Evolutionary conservation across 805 yeast species (phyloP), one percentile per base, ranked within the genome.

Genomic region (Candida fluviatilis): DNA sequence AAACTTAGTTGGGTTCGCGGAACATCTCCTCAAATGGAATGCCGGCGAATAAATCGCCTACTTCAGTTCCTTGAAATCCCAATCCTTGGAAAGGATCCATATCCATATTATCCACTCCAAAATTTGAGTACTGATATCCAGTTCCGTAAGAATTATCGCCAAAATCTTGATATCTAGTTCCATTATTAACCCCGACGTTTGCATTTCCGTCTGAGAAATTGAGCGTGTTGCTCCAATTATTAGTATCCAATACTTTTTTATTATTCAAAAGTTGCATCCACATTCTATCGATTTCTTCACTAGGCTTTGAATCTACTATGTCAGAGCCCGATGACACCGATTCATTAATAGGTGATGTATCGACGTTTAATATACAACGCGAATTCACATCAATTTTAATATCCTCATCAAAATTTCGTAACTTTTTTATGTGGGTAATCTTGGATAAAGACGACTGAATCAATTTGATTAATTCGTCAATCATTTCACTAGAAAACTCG

Each of bases 401-500:
- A 7, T 15, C 23, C 11, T 5, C 5, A 18, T 16, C 26, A 24
- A 4, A 17, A 15, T 32, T 18, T 29, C 21, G 31, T 19, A 5
- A 15, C 18, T 39, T 19, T 26, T 37, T 38, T 15, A 28, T 24
- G 18, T 44, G 39, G 27, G 46, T 42, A 13, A 52, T 43, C 25
- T 39, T 47, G 8, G 36, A 35, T 14, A 57, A 36, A 3, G 60
- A 40, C 1, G 40, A 45, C 31, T 57, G 57, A 26, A 61, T 46
- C 1, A 63, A 49, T 4, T 31, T 39, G 23, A 39, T 46, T 31
- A 56, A 29, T 24, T 55, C 60, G 11, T 43, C 47, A 34, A 56
- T 36, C 55, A 54, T 54, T 5, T 42, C 42, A 28, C 32, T 36
- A 8, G 46, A 41, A 19, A 51, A 46, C 3, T 21, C 24, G 16